Evolutionary conservation across 129 eudicot genomes (phyloP).

Genomic region (Centella asiatica): DNA sequence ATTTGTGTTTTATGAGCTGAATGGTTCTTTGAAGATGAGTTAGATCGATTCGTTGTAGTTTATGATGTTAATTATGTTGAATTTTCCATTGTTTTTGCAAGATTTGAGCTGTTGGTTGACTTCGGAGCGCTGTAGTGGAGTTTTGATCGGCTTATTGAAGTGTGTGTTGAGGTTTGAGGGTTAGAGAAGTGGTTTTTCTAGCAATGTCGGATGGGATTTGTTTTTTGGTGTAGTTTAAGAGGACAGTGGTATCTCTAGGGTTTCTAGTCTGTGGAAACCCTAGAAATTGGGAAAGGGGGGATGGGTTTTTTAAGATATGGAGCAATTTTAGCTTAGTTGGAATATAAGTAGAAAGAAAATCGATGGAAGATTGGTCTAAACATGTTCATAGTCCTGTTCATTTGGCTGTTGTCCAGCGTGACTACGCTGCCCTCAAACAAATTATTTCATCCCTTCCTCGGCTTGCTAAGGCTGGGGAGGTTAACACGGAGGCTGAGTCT

Average conservation of each 20-base stretch:
- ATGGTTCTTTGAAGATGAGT: background rate
- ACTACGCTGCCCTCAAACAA: slow-evolving; percentile 43
- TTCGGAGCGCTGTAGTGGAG: background rate
- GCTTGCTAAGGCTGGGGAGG: slow-evolving; percentile 77
- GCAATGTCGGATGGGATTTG: slow-evolving; percentile 20
- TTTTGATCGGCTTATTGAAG: slow-evolving; percentile 13
- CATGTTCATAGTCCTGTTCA: slow-evolving; percentile 81
- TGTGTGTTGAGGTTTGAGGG: background rate
- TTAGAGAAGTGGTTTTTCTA: background rate
- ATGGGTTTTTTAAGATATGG: slow-evolving; percentile 2
- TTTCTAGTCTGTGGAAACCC: background rate
- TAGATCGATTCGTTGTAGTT: slow-evolving; percentile 16
- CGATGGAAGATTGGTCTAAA: slow-evolving; percentile 74
- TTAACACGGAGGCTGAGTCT: slow-evolving; percentile 59
- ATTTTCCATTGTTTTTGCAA: background rate
- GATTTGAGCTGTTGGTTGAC: slow-evolving; percentile 20
- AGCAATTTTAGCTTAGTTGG: slow-evolving; percentile 8
- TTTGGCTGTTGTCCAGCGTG: slow-evolving; percentile 58
- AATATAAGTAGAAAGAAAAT: background rate
- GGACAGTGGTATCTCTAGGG: background rate
- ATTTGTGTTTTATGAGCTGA: background rate
- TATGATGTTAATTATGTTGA: background rate
- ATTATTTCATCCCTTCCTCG: slow-evolving; percentile 49
- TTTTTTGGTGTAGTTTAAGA: background rate
- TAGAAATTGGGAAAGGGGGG: background rate